Evolutionary conservation across 345 rosid species (phyloP).

Genomic region (Microthlaspi erraticum): DNA sequence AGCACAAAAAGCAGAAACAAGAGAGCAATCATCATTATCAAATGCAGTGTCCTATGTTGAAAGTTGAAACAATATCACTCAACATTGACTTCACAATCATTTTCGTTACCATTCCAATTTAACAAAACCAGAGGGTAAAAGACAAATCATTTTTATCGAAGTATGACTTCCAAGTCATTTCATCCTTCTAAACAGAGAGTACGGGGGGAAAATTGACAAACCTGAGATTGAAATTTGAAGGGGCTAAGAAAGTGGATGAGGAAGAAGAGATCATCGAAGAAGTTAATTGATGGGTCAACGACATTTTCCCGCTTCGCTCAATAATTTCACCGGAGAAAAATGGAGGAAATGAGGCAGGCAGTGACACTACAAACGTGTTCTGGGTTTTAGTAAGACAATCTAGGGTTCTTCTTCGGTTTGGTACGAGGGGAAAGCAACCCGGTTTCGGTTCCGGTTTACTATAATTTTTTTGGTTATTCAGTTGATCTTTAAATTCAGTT

Average conservation of each 20-base stretch:
- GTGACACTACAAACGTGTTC: constrained; percentile 5
- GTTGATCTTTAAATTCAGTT: neutral
- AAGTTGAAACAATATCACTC: constrained; percentile 10
- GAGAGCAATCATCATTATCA: neutral
- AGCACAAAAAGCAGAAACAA: neutral
- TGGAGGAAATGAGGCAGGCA: constrained; percentile 1
- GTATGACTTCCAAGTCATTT: neutral
- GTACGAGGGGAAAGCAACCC: constrained; percentile 4
- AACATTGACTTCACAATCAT: neutral
- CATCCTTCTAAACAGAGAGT: neutral
- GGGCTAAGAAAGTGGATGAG: constrained; percentile 38
- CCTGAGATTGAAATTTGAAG: constrained; percentile 42
- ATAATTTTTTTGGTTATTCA: neutral
- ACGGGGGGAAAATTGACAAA: neutral
- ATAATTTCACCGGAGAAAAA: neutral
- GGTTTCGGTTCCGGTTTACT: constrained; percentile 31
- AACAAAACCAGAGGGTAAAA: neutral
- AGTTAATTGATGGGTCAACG: constrained; percentile 34
- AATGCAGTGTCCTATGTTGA: constrained; percentile 1
- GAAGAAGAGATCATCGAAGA: constrained; percentile 44
- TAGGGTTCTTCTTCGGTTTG: constrained; percentile 42
- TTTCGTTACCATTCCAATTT: neutral
- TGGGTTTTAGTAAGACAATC: constrained; percentile 3
- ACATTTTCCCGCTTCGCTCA: constrained; percentile 32
- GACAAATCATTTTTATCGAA: neutral